Evolutionary conservation across 2,329 filamentous ascomycete species (phyloP), one percentile per base, ranked within the genome.

Genomic region (Fusarium sp.): DNA sequence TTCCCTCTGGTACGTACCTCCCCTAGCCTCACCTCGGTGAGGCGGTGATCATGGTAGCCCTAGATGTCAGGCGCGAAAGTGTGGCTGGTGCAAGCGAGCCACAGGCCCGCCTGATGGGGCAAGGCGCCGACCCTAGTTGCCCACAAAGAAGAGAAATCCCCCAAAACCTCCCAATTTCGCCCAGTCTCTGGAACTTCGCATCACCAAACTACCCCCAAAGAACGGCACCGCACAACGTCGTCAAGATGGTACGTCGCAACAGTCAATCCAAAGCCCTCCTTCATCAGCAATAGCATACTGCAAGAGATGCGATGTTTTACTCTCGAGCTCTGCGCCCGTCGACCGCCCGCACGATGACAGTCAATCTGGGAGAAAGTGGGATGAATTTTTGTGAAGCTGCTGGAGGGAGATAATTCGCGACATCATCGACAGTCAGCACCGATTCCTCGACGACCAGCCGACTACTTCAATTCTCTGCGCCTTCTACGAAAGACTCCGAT

Each of bases 221-320:
- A 80, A 85, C 83, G 83, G 82, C 82, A 83, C 80, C 82, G 76
- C 82, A 83, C 80, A 84, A 79, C 81, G 83, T 84, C 84, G 85
- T 83, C 85, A 87, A 87, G 83, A 87, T 87, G 85, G 85, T 85
- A 84, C 71, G 83, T 84, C 77, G 66, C 27, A 59, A 58, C 75
- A 72, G 41, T 54, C 74, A 77, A 68, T 30, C 72, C 63, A 76
- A 67, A 73, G 66, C 57, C 68, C 67, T 58, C 41, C 67, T 34
- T 30, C 60, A 61, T 61, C 56, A 66, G 30, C 41, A 43, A 57
- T 73, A 73, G 30, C 9, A 61, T 56, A n/a, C 45, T 66, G 57
- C 37, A 62, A 32, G 56, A 57, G 32, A 64, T 71, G 54, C 48
- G 64, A 70, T 58, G 63, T 23, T 37, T 16, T 68, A 66, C 41